Evolutionary conservation across 139 green algal genomes (phyloP).

Genomic region (Haematococcus sp.): DNA sequence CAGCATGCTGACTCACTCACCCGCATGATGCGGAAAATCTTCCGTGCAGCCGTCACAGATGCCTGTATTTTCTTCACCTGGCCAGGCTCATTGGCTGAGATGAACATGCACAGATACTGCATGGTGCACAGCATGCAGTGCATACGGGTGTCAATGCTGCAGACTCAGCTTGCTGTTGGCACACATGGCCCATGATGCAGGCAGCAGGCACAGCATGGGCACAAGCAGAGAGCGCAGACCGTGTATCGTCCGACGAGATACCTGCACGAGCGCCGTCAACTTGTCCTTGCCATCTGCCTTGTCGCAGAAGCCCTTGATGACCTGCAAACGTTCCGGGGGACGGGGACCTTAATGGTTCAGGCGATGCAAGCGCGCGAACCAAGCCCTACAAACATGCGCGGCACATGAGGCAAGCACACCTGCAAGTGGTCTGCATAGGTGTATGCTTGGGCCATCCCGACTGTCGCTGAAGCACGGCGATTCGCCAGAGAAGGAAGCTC

Average conservation of each 20-base stretch:
- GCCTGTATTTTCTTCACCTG: slow-evolving; percentile 86
- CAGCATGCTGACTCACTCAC: slow-evolving; percentile 30
- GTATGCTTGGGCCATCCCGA: too few species aligned
- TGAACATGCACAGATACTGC: slow-evolving; percentile 90
- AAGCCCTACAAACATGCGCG: too few species aligned
- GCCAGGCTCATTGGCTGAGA: slow-evolving; percentile 78
- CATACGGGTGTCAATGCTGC: too few species aligned
- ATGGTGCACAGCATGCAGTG: background rate
- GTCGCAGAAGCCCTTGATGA: slow-evolving; percentile 78
- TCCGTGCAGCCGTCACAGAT: slow-evolving; percentile 82
- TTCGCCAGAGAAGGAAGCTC: too few species aligned
- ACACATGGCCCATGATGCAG: background rate
- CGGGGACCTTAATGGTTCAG: background rate
- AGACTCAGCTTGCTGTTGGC: background rate
- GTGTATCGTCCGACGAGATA: slow-evolving; percentile 18
- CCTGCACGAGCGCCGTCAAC: slow-evolving; percentile 86
- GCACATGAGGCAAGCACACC: too few species aligned
- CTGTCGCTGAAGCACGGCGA: too few species aligned
- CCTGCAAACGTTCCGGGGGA: slow-evolving; percentile 38
- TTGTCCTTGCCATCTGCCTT: slow-evolving; percentile 95
- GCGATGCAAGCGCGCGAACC: too few species aligned
- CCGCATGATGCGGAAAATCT: slow-evolving; percentile 86
- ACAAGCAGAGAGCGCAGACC: background rate
- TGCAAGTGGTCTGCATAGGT: too few species aligned
- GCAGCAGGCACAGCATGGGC: background rate